Evolutionary conservation across 2,329 filamentous ascomycete genomes (phyloP).

Genomic region (Penicillium sp.): DNA sequence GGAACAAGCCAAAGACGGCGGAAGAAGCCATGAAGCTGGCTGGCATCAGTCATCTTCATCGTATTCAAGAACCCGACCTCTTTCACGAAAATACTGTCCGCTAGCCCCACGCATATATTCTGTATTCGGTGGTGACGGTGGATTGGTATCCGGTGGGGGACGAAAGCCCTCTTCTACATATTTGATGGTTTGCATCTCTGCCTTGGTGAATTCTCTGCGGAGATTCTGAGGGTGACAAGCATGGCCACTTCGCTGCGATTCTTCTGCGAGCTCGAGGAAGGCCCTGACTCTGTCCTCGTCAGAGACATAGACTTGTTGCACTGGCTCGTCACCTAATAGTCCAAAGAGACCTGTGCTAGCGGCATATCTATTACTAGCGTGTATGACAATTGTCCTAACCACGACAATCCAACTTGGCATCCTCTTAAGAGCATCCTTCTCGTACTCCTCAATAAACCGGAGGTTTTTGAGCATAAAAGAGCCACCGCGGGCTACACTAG

Average conservation of each 20-base stretch:
- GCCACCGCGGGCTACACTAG: neutral
- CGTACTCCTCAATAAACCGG: neutral
- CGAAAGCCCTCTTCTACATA: constrained; percentile 4
- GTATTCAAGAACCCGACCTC: neutral
- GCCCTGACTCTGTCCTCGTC: constrained; percentile 6
- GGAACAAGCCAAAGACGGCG: no score
- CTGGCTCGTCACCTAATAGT: constrained; percentile 13
- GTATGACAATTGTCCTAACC: constrained; percentile 8
- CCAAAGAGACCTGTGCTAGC: constrained; percentile 14
- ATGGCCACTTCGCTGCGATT: constrained; percentile 13
- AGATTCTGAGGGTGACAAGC: constrained; percentile 8
- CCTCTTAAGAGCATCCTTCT: constrained; percentile 4
- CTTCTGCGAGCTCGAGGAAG: constrained; percentile 8
- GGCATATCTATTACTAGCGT: constrained; percentile 2
- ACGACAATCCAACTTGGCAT: constrained; percentile 7
- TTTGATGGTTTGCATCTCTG: constrained; percentile 5
- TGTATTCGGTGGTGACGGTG: neutral
- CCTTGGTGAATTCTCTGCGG: constrained; percentile 3
- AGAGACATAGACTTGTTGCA: constrained; percentile 12
- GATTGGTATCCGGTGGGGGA: neutral
- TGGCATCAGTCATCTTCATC: neutral
- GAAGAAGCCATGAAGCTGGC: no score
- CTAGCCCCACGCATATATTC: neutral
- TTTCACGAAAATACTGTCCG: neutral
- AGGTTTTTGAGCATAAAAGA: neutral